A percentile compares a stretch with the other conserved stretches of the same genome.
phyloP scores from a whole-genome alignment of 805 yeast species.

The Metschnikowia arizonensis region DNA sequence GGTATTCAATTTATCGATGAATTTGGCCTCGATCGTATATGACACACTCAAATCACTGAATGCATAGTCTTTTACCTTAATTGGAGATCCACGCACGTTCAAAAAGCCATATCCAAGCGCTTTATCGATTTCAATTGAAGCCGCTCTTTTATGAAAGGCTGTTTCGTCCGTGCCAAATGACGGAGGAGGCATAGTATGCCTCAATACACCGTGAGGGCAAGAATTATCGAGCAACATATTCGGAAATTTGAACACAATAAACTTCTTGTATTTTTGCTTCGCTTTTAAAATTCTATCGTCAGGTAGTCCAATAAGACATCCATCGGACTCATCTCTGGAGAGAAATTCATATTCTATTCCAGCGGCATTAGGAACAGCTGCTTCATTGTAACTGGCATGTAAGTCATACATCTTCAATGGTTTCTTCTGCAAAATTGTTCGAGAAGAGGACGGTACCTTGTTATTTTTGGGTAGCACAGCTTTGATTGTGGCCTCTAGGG shows the following conservation, averaged over 20 bases:
- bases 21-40: conserved; percentile 51
- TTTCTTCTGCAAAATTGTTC: conserved; percentile 40
- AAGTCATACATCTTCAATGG: conserved; percentile 59
- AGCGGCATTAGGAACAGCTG: conserved; percentile 49
- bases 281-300: conserved; percentile 48
- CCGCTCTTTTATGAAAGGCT: conserved; percentile 33
- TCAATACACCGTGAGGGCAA: conserved; percentile 42
- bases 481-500: conserved; percentile 34
- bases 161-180: conserved; percentile 39
- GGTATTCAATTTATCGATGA: conserved; percentile 44
- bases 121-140: conserved; percentile 32
- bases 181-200: conserved; percentile 43
- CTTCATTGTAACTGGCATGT: conserved; percentile 51
- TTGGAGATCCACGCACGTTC: conserved; percentile 49
- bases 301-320: conserved; percentile 47
- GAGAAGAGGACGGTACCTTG: not conserved
- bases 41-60: conserved; percentile 44
- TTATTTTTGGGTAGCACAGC: conserved; percentile 17
- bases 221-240: conserved; percentile 47
- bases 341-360: conserved; percentile 44
- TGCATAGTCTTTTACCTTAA: conserved; percentile 45
- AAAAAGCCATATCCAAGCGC: conserved; percentile 54
- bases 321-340: conserved; percentile 43
- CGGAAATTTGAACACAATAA: conserved; percentile 57
- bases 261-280: conserved; percentile 49